These are phyloP conservation scores for Geranomyces variabilis DNA, from an alignment of 192 early-diverging fungal genomes.

Conservation along the genomic window DNA sequence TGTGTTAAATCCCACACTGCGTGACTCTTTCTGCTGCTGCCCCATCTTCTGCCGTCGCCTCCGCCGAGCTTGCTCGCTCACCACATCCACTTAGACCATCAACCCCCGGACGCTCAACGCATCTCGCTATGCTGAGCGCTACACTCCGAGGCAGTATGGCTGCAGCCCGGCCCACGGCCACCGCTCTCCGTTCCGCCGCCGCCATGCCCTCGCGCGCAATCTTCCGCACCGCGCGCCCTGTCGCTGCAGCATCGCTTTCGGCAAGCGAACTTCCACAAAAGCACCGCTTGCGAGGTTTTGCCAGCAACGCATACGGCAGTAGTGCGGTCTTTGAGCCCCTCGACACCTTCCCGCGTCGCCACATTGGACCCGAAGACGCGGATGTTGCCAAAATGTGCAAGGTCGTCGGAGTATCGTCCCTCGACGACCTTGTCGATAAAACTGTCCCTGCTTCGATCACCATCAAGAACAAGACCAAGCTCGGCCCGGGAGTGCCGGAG, in stretches of 20 bases:
- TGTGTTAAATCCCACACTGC: no score
- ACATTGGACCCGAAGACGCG: slow-evolving; percentile 78
- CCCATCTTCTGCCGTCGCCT: no score
- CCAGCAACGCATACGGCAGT: slow-evolving; percentile 5
- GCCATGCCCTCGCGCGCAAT: neutral
- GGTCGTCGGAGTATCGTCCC: slow-evolving; percentile 70
- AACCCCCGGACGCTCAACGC: no score
- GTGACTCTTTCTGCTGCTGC: no score
- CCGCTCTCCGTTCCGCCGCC: neutral
- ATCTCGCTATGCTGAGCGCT: slow-evolving; percentile 4
- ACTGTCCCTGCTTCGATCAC: slow-evolving; percentile 84
- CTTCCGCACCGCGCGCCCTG: neutral
- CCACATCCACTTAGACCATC: no score
- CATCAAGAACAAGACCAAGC: slow-evolving; percentile 68
- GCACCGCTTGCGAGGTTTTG: neutral
- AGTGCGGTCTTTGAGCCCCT: slow-evolving; percentile 46
- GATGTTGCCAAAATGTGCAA: slow-evolving; percentile 86
- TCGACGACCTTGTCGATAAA: slow-evolving; percentile 82
- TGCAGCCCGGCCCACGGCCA: neutral
- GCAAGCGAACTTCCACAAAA: neutral
- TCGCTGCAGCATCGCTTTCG: neutral
- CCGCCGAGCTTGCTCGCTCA: no score
- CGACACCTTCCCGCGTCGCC: slow-evolving; percentile 65
- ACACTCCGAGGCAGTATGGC: slow-evolving; percentile 1
- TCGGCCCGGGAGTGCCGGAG: slow-evolving; percentile 80